Evolutionary conservation across 352 stramenopile genomes (phyloP).

Genomic region (Phytophthora pseudosyringae): DNA sequence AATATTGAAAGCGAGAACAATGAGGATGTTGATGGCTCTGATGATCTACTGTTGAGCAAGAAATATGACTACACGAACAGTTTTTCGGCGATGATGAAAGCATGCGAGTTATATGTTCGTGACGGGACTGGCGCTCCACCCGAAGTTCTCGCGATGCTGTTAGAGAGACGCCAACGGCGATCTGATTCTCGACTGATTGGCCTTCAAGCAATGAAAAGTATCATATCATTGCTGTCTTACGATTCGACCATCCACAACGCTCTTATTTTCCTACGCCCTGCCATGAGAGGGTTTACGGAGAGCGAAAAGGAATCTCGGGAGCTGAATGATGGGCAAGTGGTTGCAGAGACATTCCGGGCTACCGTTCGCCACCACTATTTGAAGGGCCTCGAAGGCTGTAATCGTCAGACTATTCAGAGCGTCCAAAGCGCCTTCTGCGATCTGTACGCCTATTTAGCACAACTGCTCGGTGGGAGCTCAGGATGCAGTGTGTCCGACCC

Average conservation of each 20-base stretch:
- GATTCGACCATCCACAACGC: constrained; percentile 79
- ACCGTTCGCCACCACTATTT: constrained; percentile 88
- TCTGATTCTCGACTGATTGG: constrained; percentile 82
- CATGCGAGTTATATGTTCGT: constrained; percentile 88
- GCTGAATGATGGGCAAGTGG: constrained; percentile 74
- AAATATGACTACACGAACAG: constrained; percentile 64
- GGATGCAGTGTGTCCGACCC: constrained; percentile 46
- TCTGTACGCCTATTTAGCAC: constrained; percentile 74
- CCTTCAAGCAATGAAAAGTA: constrained; percentile 81
- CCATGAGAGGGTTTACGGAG: constrained; percentile 86
- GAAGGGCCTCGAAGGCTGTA: constrained; percentile 87
- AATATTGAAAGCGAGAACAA: constrained; percentile 8
- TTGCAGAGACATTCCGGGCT: constrained; percentile 84
- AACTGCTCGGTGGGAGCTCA: constrained; percentile 49
- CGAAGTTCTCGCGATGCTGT: constrained; percentile 69
- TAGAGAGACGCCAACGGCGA: constrained; percentile 76
- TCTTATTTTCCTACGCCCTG: constrained; percentile 84
- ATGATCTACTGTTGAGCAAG: constrained; percentile 35
- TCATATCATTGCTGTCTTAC: constrained; percentile 76
- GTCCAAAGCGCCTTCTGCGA: constrained; percentile 78
- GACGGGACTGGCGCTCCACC: constrained; percentile 82
- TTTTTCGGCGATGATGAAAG: constrained; percentile 84
- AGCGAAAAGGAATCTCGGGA: constrained; percentile 85
- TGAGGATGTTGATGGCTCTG: constrained; percentile 16
- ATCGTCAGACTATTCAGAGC: constrained; percentile 56